phyloP scores from a whole-genome alignment of 2,329 filamentous ascomycete genomes.

The Penicillium glabrum region DNA sequence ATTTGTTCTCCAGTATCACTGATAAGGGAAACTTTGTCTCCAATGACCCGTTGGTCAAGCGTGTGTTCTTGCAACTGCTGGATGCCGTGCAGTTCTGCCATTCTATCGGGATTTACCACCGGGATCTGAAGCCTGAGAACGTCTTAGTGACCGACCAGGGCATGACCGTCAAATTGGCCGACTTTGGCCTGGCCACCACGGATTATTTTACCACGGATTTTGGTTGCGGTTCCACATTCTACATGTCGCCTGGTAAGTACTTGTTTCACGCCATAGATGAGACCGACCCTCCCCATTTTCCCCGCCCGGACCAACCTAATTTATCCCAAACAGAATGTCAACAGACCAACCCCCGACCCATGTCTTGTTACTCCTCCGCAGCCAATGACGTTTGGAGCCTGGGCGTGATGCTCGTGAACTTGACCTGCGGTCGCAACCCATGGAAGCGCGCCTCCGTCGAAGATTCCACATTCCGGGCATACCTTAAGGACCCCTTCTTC shows the following conservation, averaged over 20 bases:
- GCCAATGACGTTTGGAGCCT: constrained; percentile 98
- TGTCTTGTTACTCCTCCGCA: constrained; percentile 80
- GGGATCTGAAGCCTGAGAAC: constrained; percentile 98
- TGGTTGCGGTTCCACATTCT: constrained; percentile 96
- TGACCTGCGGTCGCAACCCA: constrained; percentile 96
- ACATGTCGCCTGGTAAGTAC: constrained; percentile 95
- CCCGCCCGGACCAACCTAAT: constrained; percentile 11
- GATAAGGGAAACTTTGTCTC: constrained; percentile 90
- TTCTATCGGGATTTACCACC: constrained; percentile 87
- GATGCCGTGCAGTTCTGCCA: constrained; percentile 97
- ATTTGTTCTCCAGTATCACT: constrained; percentile 96
- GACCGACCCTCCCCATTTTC: neutral
- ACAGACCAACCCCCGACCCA: constrained; percentile 68
- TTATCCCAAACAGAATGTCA: constrained; percentile 73
- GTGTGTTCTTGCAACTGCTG: constrained; percentile 90
- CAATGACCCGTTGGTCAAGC: constrained; percentile 84
- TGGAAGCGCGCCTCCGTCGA: constrained; percentile 96
- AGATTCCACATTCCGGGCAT: constrained; percentile 93
- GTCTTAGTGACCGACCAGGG: constrained; percentile 88
- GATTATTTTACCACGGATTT: constrained; percentile 87
- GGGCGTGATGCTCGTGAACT: constrained; percentile 96
- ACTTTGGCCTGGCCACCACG: constrained; percentile 92
- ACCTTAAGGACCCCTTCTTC: constrained; percentile 80
- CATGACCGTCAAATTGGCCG: constrained; percentile 88
- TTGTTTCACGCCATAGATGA: neutral